Base-by-base conservation (phyloP, 2,329 filamentous ascomycete genomes). In the Parastagonospora nodorum region DNA sequence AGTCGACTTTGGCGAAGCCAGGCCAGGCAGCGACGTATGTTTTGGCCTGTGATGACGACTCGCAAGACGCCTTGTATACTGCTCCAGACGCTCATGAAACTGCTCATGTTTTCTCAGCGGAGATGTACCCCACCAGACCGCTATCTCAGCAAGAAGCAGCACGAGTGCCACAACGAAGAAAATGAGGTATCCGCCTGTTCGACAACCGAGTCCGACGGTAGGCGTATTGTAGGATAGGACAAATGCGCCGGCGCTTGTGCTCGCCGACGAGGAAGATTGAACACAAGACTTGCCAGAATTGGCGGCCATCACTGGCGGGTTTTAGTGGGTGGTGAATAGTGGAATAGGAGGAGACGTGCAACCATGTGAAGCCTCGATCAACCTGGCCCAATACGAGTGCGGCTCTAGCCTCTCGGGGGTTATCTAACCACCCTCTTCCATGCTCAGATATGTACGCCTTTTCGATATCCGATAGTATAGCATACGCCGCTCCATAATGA, bases 141-240 rank as follows among this genome's bases (percentile, higher is more conserved):
- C 24, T 10, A 74, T 59, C 44, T 77, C 74, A 1, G 68, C 46
- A 7, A 73, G 7, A 10, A 77, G 59, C 1, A 74, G 56, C 1
- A 58, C 54, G 2, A 68, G 50, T 11, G 67, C 63, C 6, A 71
- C 42, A 16, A 68, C 42, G 6, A 66, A 56, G 48, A 74, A 77
- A 24, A 78, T 62, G 15, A 75, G 59, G 48, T 78, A 78, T 8
- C 73, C 74, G 8, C 75, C 74, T 35, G 71, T 61, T 24, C 60
- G 58, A 30, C 60, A 63, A 2, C 74, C 31, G 51, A 78, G 61
- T 2, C 77, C 77, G 0, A 77, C 74, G 1, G 75, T 78, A 2
- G 77, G 77, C 0, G 76, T 78, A 50, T 68, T 74, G 53, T 67
- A 78, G 0, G 72, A 75, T 12, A 78, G 48, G 12, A 74, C 60